Conservation (phyloP, 1,139 yeast genomes). For the Pichia kudriavzevii region DNA sequence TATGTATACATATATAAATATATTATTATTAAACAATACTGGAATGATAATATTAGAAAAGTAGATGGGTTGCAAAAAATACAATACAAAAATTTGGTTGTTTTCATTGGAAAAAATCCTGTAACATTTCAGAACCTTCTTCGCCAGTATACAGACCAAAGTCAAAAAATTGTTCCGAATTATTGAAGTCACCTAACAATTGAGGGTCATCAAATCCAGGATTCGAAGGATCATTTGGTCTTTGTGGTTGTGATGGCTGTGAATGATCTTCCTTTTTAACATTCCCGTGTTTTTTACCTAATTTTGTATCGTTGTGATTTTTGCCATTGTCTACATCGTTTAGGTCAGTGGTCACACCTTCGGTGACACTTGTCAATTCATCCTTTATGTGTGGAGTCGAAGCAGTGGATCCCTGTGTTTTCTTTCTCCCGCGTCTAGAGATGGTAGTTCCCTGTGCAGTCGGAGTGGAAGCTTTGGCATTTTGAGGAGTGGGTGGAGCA, state of each 20-base stretch:
- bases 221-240: conserved; percentile 1
- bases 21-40: no score
- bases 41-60: no score
- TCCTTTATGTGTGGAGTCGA: conserved; percentile 24
- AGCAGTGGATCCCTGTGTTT: conserved; percentile 15
- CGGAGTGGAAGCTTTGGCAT: conserved; percentile 12
- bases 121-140: conserved; percentile 25
- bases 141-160: conserved; percentile 41
- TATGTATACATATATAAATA: no score
- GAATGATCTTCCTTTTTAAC: background rate
- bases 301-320: background rate
- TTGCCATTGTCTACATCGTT: background rate
- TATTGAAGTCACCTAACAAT: conserved; percentile 25
- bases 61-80: no score
- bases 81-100: no score
- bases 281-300: background rate
- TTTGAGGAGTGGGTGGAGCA: conserved; percentile 25
- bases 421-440: conserved; percentile 21
- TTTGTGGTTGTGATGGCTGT: background rate
- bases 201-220: conserved; percentile 16
- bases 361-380: conserved; percentile 15
- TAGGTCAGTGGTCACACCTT: conserved; percentile 1
- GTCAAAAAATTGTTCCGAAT: conserved; percentile 41
- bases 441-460: conserved; percentile 6
- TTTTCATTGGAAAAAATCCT: no score